phyloP scores from a whole-genome alignment of 352 stramenopile species.

The Thalassiosira oceanica region DNA sequence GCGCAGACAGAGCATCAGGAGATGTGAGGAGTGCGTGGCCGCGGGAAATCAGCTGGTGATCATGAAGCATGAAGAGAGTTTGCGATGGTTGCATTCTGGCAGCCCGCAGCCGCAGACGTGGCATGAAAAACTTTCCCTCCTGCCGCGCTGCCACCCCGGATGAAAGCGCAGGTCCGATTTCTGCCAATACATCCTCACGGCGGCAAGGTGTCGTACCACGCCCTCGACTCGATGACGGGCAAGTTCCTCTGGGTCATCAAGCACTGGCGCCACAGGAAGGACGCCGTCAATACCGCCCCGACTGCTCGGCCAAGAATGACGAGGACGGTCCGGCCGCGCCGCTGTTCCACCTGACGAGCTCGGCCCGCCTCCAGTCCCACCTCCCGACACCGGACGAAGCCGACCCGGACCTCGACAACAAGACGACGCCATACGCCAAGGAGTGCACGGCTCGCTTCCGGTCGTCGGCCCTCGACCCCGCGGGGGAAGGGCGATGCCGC shows the following conservation, averaged over 20 bases:
- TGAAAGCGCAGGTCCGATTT: no score
- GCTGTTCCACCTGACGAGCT: slow-evolving; percentile 54
- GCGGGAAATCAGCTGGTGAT: no score
- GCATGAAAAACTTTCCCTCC: no score
- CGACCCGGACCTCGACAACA: slow-evolving; percentile 34
- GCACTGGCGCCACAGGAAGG: slow-evolving; percentile 4
- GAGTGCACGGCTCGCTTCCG: slow-evolving; percentile 56
- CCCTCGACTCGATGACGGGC: slow-evolving; percentile 44
- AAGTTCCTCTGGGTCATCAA: slow-evolving; percentile 43
- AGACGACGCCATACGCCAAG: slow-evolving; percentile 50
- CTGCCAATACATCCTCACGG: no score
- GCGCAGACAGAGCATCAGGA: no score
- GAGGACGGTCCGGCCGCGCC: slow-evolving; percentile 19
- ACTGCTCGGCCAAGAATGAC: neutral
- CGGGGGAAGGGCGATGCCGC: slow-evolving; percentile 57
- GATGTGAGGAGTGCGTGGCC: no score
- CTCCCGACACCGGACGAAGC: slow-evolving; percentile 42
- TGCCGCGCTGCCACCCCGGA: no score
- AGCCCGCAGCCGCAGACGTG: no score
- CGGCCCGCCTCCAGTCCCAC: slow-evolving; percentile 62
- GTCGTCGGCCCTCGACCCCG: slow-evolving; percentile 33
- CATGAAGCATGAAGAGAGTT: no score
- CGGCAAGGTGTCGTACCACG: slow-evolving; percentile 52
- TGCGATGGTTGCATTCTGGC: no score
- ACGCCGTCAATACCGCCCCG: slow-evolving; percentile 1